phyloP scores from a whole-genome alignment of 1,139 yeast genomes.

The Debaryomyces psychrophilus region DNA sequence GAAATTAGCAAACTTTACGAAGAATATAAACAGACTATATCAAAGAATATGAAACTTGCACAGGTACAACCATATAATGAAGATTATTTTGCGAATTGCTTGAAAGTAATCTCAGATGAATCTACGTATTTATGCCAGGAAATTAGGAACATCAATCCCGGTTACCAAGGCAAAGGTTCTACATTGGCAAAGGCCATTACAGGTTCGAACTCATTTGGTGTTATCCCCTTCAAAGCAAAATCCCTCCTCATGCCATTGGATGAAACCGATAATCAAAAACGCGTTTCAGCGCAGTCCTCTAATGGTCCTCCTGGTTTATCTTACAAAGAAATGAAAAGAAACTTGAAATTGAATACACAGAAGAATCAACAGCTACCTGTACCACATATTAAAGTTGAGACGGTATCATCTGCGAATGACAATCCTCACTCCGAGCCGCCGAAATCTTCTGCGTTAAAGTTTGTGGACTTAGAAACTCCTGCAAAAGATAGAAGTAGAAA shows the following conservation, averaged over 20 bases:
- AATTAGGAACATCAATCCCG: conserved; percentile 42
- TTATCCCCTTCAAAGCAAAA: conserved; percentile 46
- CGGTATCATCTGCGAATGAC: background rate
- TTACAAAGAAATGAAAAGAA: conserved; percentile 42
- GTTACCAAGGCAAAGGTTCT: conserved; percentile 47
- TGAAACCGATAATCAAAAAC: conserved; percentile 17
- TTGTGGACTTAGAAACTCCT: conserved; percentile 30
- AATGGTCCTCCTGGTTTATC: conserved; percentile 29
- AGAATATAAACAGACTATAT: conserved; percentile 31
- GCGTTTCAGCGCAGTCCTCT: conserved; percentile 12
- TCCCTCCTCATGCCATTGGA: conserved; percentile 42
- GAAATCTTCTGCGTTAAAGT: conserved; percentile 25
- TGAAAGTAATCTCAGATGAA: conserved; percentile 41
- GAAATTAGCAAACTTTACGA: conserved; percentile 41
- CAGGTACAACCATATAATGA: conserved; percentile 26
- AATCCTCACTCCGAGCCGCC: conserved; percentile 5
- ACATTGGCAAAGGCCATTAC: conserved; percentile 50
- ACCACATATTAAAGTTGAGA: conserved; percentile 15
- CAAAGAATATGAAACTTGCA: conserved; percentile 22
- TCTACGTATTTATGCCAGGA: conserved; percentile 43
- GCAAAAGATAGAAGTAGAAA: conserved; percentile 9
- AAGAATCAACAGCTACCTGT: conserved; percentile 15
- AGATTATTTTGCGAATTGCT: conserved; percentile 34
- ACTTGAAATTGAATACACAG: conserved; percentile 22
- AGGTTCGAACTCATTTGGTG: conserved; percentile 47